Base-by-base conservation (phyloP, 2,329 filamentous ascomycete genomes). In the Harringtonia lauricola region DNA sequence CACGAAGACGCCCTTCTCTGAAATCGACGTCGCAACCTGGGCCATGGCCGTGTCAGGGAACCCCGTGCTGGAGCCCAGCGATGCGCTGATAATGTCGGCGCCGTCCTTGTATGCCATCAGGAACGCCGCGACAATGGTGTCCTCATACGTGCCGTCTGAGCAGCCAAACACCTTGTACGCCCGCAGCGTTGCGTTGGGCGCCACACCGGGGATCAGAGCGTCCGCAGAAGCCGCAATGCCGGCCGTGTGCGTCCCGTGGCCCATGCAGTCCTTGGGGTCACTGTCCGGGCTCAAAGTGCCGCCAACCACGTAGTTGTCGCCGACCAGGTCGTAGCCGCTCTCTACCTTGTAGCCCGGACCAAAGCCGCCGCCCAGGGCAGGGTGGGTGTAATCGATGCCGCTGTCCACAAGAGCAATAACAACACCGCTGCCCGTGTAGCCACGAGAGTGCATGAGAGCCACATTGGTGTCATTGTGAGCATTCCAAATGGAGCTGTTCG, bases 181-280 rank as follows among this genome's bases (percentile, higher is more conserved):
- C 2, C 48, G 28, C 4, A 57, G 38, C n/a, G 43, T 49, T 2
- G 51, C 56, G 6, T 55, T 50, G 0, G 55, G 55, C 2, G 56
- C 56, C 14, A 57, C 55, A 1, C 55, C 55, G 2, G 33, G 26
- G 2, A 46, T 26, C 0, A 61, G 57, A 54, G 77, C 67, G 48
- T 77, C 66, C 37, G 59, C 55, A 54, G 76, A 70, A 1, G 76
- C 77, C 3, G 75, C 76, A 38, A 83, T 70, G 28, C 79, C 79
- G 2, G 76, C 68, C 24, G 79, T 72, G 56, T 79, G 76, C 1
- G 72, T 78, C 24, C 78, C 77, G 56, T 82, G 76, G 2, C 76
- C 76, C 2, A 55, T 59, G 52, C 74, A 77, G 49, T 69, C 72
- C 52, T 72, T 71, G 48, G 76, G 70, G 3, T 58, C 38, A 48